Evolutionary conservation across 1,284 basidiomycete species (phyloP), one percentile per base, ranked within the genome.

Genomic region (Ustilago bromivora): DNA sequence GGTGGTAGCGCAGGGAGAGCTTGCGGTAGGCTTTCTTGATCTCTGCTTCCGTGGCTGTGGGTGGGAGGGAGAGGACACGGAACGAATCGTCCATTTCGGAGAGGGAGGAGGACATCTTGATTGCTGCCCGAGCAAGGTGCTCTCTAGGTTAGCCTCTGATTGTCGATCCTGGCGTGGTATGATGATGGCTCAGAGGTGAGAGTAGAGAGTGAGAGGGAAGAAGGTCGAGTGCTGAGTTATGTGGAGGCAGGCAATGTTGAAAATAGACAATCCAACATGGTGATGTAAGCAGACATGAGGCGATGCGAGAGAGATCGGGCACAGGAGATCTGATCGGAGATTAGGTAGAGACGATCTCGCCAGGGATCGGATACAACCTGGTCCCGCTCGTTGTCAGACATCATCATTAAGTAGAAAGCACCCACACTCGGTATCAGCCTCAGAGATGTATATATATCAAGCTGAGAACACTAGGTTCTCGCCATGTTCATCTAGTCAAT

Each of bases 41-140:
- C 70, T 96, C 93, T 62, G 90, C 90, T 66, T 95, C 94, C 6
- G 92, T 92, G 8, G 93, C 90, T 62, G 92, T 91, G 11, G 89
- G 76, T 3, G 88, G 88, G 34, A 96, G 78, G 1, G 89, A 90
- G 0, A 97, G 89, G 1, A 94, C 52, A 13, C 79, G 76, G 65
- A 85, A 85, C 61, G 63, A 67, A 38, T 74, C 71, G 49, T 67
- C 62, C 61, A 77, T 61, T 28, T 76, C 74, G 57, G 23, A 38
- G 31, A 56, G 28, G 13, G 60, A 60, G 23, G 66, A 59, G 47
- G 74, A 72, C 66, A 68, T 72, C 38, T 28, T 23, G 57, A 17
- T 41, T 38, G 23, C 43, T 31, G 23, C 43, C n/a, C 36, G 8
- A 10, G 51, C 32, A n/a, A 40, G 41, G 4, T 15, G 8, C 17